Evolutionary conservation across 116 monocot species (phyloP).

Genomic region (Thalassia testudinum): DNA sequence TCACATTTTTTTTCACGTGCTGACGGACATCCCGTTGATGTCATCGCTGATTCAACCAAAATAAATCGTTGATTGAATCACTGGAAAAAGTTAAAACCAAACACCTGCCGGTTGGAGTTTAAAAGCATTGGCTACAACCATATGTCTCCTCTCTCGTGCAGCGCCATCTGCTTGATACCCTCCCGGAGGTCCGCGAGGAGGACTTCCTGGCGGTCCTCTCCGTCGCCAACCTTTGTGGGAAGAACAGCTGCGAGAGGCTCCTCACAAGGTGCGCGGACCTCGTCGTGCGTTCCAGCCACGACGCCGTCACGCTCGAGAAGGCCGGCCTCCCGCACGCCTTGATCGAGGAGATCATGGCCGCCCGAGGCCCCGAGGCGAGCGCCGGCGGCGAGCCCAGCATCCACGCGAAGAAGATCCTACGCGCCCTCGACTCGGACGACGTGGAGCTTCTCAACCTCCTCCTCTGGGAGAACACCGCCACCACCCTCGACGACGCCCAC

Average conservation of each 20-base stretch:
- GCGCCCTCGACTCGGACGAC: slow-evolving; percentile 78
- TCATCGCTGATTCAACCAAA: too few species aligned
- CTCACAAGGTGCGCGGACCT: slow-evolving; percentile 33
- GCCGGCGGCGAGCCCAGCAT: slow-evolving; percentile 22
- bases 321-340: slow-evolving; percentile 26
- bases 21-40: too few species aligned
- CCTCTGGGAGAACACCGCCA: slow-evolving; percentile 34
- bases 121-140: too few species aligned
- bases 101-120: too few species aligned
- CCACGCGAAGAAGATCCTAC: slow-evolving; percentile 38
- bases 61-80: too few species aligned
- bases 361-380: slow-evolving; percentile 11
- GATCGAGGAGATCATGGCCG: slow-evolving; percentile 32
- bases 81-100: too few species aligned
- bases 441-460: slow-evolving; percentile 67
- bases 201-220: slow-evolving; percentile 41
- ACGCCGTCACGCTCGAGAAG: slow-evolving; percentile 51
- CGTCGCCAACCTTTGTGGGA: slow-evolving; percentile 28
- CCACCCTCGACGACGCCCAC: slow-evolving; percentile 54
- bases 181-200: slow-evolving; percentile 42
- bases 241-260: slow-evolving; percentile 24
- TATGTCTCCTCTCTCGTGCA: too few species aligned
- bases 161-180: slow-evolving; percentile 58
- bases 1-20: too few species aligned
- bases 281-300: slow-evolving; percentile 29